phyloP scores from a whole-genome alignment of 495 filamentous ascomycete species.

The Penicillium canariense region DNA sequence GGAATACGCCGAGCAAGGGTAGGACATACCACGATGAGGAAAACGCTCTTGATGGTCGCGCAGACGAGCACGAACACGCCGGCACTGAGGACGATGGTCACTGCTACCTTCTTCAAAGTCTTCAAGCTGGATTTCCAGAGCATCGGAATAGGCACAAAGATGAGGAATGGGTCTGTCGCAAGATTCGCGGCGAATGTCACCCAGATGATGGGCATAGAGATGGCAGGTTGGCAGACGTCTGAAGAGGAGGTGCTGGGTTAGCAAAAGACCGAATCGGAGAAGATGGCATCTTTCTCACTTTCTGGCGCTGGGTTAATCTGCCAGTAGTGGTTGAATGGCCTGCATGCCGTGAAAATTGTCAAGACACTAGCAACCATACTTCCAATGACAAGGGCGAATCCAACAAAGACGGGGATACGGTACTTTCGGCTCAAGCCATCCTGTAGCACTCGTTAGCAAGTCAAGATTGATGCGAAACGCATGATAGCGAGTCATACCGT shows the following conservation, averaged over 20 bases:
- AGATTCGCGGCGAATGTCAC: constrained; percentile 50
- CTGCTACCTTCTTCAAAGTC: constrained; percentile 44
- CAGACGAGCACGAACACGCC: constrained; percentile 51
- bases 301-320: constrained; percentile 57
- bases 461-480: neutral
- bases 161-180: constrained; percentile 51
- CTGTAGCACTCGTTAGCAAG: neutral
- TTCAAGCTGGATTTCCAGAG: constrained; percentile 47
- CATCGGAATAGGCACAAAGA: constrained; percentile 54
- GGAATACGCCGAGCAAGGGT: neutral
- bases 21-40: constrained; percentile 41
- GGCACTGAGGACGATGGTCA: constrained; percentile 47
- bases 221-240: constrained; percentile 51
- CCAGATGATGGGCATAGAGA: constrained; percentile 42
- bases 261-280: neutral
- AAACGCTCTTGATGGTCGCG: constrained; percentile 45
- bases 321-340: constrained; percentile 50
- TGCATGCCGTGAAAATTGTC: constrained; percentile 46
- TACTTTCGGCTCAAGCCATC: constrained; percentile 38
- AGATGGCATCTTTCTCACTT: constrained; percentile 29
- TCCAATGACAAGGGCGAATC: constrained; percentile 41
- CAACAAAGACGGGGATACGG: constrained; percentile 44
- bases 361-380: constrained; percentile 48
- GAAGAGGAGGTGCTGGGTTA: neutral
- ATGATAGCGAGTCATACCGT: constrained; percentile 36